Evolutionary conservation across 495 filamentous ascomycete genomes (phyloP), one percentile per base, ranked within the genome.

Genomic region (Trichoderma virens): DNA sequence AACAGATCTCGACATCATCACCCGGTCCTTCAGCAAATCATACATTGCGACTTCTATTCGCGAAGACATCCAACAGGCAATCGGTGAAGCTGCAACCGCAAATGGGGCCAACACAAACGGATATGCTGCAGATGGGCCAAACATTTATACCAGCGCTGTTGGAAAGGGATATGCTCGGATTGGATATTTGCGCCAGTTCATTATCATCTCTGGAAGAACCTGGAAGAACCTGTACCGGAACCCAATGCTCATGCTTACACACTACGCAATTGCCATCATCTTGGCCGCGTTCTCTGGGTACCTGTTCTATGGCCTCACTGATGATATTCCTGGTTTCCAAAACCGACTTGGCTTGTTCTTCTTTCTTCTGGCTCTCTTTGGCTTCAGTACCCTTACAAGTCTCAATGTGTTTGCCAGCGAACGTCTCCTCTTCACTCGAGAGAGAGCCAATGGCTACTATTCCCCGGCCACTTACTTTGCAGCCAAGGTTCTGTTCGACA

Each of bases 161-260:
- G 82, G 82, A 59, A 91, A 86, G 69, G 87, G 91, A 59, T 98
- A 95, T 76, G 85, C 86, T 62, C 88, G 93, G 63, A 76, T 97
- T 65, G 86, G 95, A 27, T 86, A 88, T 65, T 62, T 82, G 13
- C 81, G 89, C 32, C 94, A 99, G 71, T 97, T 98, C 74, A 70
- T 84, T 34, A 96, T 99, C 68, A 80, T 99, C 28, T 95, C 92
- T 7, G 83, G 86, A 68, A 85, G 94, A 32, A 99, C 95, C 0
- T 98, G 95, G 95, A 89, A 88, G 65, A 99, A 99, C 69, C 86
- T 99, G 3, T 97, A 99, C 77, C 87, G 94, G 43, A 97, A 99
- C 74, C 94, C 94, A 20, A 92, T 97, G 86, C 78, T 99, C 56
- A 99, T 99, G 94, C 83, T 99, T 59, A 96, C 95, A 0, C 94